Base-by-base conservation (phyloP, 176 grass and related monocot genomes). In the Saccharum officinarum region DNA sequence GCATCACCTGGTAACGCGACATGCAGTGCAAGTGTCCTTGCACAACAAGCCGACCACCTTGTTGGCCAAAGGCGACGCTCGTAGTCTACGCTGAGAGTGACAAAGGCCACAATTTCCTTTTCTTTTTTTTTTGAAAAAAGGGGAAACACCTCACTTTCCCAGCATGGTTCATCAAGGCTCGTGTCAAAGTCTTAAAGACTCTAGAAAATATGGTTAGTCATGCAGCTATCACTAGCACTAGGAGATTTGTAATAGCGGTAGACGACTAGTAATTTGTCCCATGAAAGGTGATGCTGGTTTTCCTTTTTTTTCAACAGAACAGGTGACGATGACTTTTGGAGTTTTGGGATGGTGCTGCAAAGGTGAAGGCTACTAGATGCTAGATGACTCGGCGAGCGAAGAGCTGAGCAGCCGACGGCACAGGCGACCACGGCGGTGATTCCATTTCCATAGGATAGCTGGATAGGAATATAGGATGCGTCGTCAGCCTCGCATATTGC, bases 51-150 rank as follows among this genome's bases (percentile, higher is more conserved):
- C 70, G 49, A 9, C 12, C 44, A 82, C 65, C 54, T 57, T 78
- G 79, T 67, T 57, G 68, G 73, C 80, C 47, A 75, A 50, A 73
- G 82, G 67, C 55, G 25, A 78, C n/a, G 20, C 65, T 52, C 83
- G 79, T 38, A 47, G 79, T 59, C 69, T 60, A 90, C 77, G 10
- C 74, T 13, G 88, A 90, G 46, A 46, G 80, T 5, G 79, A 79
- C 60, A 42, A 2, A 15, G 68, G 7, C 3, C 71, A 42, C 14
- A 18, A 10, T 26, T 73, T 73, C 57, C 16, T 18, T 54, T 5
- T 1, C 11, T 49, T 16, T 31, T 49, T 16, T 31, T 31, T 16
- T 17, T 5, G 4, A 10, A 7, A 50, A 31, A 73, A 17, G 9
- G 25, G 15, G 14, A 6, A 33, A 18, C 1, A 8, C 15, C 44